phyloP scores from a whole-genome alignment of 306 rosid genomes.

The Macrotyloma uniflorum region DNA sequence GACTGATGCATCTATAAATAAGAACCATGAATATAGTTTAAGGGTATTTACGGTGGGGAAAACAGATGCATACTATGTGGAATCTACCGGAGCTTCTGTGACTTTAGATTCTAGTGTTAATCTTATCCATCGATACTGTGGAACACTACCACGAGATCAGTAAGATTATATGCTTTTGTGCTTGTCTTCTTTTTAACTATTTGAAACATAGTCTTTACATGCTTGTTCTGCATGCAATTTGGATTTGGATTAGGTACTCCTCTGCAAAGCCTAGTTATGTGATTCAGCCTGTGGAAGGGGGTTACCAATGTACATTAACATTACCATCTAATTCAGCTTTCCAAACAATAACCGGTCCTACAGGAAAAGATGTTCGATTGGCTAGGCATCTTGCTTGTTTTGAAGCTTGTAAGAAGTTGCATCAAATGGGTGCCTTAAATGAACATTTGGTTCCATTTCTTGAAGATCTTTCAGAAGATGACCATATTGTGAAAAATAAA shows the following conservation, averaged over 20 bases:
- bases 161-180: conserved; percentile 42
- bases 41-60: conserved; percentile 45
- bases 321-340: conserved; percentile 85
- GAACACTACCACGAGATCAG: conserved; percentile 71
- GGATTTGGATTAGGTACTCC: conserved; percentile 59
- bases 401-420: conserved; percentile 93
- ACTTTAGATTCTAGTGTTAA: conserved; percentile 70
- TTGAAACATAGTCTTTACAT: conserved; percentile 24
- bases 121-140: conserved; percentile 71
- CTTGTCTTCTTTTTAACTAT: conserved; percentile 24
- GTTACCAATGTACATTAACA: conserved; percentile 57
- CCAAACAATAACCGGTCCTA: conserved; percentile 70
- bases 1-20: conserved; percentile 64
- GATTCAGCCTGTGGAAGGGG: conserved; percentile 47
- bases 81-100: conserved; percentile 75
- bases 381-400: conserved; percentile 85
- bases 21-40: conserved; percentile 50
- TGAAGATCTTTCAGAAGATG: conserved; percentile 50
- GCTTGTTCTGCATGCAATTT: conserved; percentile 5
- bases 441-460: conserved; percentile 75
- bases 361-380: conserved; percentile 52
- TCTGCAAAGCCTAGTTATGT: conserved; percentile 61
- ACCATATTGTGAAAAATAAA: conserved; percentile 46
- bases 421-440: conserved; percentile 78
- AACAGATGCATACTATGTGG: conserved; percentile 57